Base-by-base conservation (phyloP, 768 basidiomycete genomes). In the Rhodotorula sphaerocarpa region DNA sequence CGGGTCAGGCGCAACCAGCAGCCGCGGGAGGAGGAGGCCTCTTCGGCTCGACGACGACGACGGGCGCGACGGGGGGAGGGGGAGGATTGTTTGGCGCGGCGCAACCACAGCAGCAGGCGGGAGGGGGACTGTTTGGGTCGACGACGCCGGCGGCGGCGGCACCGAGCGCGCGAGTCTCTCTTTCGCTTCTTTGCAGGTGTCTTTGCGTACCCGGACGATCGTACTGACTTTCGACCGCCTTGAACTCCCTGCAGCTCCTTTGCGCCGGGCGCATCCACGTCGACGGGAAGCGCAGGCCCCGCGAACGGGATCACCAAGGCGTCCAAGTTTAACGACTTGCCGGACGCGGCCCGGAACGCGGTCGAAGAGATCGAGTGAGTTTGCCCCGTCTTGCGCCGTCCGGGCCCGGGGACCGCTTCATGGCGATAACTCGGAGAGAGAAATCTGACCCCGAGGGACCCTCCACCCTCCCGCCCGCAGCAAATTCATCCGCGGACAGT, bases 321-420 rank as follows among this genome's bases (percentile, higher is more conserved):
- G 25, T 66, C 71, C 7, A 69, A 69, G 57, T 71, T 70, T 43
- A 61, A 71, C 25, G 71, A 71, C 27, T 27, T 71, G 58, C 71
- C 71, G 0, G 71, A 71, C 30, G 53, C 36, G 20, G 71, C 60
- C 48, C 31, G 66, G 34, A 58, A 52, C 23, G 53, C 54, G 12
- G 50, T 71, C 23, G 69, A 71, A 42, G 63, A 65, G 43, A 63
- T 71, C 31, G 68, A 71, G 71, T 71, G 45, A 47, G 68, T 70
- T 15, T 25, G 23, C 39, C 30, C 25, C 39, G 36, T 7, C 43
- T 43, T 23, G 4, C 47, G 39, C 28, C 39, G 11, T 16, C n/a
- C n/a, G n/a, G n/a, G n/a, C n/a, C n/a, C n/a, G n/a, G n/a, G n/a
- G n/a, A n/a, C n/a, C n/a, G n/a, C n/a, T n/a, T n/a, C n/a, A n/a